A percentile compares a stretch with the other conserved stretches of the same genome.
Conservation (phyloP, 495 filamentous ascomycete genomes). For the Lepidopterella palustris region DNA sequence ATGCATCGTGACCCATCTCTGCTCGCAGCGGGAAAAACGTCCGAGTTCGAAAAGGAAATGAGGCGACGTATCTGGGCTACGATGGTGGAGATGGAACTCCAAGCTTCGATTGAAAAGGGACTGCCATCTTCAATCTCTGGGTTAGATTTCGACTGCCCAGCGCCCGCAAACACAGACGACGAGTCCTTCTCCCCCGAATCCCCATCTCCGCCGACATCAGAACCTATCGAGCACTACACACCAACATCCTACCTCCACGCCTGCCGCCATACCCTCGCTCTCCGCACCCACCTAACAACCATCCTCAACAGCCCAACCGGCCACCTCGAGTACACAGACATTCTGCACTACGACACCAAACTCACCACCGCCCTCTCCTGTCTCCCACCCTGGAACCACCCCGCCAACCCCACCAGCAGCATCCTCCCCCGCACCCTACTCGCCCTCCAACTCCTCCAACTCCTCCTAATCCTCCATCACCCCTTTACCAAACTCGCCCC, state of each 20-base stretch:
- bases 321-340: conserved; percentile 18
- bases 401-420: background rate
- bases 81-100: conserved; percentile 23
- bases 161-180: conserved; percentile 19
- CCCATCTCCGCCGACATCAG: background rate
- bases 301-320: conserved; percentile 22
- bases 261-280: conserved; percentile 6
- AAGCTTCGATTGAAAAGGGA: conserved; percentile 20
- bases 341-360: conserved; percentile 20
- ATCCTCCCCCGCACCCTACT: conserved; percentile 15
- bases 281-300: conserved; percentile 16
- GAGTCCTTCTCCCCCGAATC: conserved; percentile 5
- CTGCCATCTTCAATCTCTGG: conserved; percentile 16
- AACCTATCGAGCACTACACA: conserved; percentile 18
- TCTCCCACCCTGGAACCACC: conserved; percentile 12
- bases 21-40: conserved; percentile 3
- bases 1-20: conserved; percentile 19
- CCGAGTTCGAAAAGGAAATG: conserved; percentile 25
- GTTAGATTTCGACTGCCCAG: conserved; percentile 16
- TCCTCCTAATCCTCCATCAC: conserved; percentile 17
- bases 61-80: conserved; percentile 22
- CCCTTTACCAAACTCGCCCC: conserved; percentile 19
- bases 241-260: conserved; percentile 13
- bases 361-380: conserved; percentile 7
- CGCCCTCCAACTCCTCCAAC: conserved; percentile 25